A percentile compares a stretch with the other conserved stretches of the same genome.
These are phyloP conservation scores for Diaporthe amygdali DNA, from an alignment of 2,329 filamentous ascomycete genomes.

Conservation along the genomic window DNA sequence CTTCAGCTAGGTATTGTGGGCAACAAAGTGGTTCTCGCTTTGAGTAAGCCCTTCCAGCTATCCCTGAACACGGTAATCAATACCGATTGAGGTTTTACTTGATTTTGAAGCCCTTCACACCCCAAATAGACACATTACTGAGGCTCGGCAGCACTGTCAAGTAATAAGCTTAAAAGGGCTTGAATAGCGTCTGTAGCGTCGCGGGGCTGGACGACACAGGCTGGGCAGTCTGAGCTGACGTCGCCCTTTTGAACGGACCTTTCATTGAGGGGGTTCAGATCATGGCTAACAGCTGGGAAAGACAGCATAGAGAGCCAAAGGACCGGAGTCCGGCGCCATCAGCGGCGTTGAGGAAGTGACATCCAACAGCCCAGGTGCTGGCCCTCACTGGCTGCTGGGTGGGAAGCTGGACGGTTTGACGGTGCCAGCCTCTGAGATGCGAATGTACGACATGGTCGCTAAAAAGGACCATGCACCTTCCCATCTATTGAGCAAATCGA, in stretches of 20 bases:
- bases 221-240: background rate
- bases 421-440: conserved; percentile 69
- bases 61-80: too few species aligned
- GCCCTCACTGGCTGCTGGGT: conserved; percentile 56
- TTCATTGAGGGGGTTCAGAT: background rate
- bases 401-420: conserved; percentile 79
- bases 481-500: conserved; percentile 73
- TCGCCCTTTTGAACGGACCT: background rate
- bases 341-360: background rate
- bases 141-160: background rate
- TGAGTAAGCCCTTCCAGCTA: background rate
- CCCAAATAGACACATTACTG: background rate
- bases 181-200: too few species aligned
- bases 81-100: background rate
- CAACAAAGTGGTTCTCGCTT: background rate
- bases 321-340: background rate
- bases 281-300: background rate
- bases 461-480: conserved; percentile 85
- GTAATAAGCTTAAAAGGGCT: background rate
- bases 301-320: background rate
- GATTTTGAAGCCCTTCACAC: background rate
- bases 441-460: conserved; percentile 76
- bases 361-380: conserved; percentile 27
- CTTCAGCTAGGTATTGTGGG: background rate
- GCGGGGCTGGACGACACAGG: too few species aligned